Evolutionary conservation across 176 grass and related monocot genomes (phyloP), one percentile per base, ranked within the genome.

Genomic region (Aegilops speltoides): DNA sequence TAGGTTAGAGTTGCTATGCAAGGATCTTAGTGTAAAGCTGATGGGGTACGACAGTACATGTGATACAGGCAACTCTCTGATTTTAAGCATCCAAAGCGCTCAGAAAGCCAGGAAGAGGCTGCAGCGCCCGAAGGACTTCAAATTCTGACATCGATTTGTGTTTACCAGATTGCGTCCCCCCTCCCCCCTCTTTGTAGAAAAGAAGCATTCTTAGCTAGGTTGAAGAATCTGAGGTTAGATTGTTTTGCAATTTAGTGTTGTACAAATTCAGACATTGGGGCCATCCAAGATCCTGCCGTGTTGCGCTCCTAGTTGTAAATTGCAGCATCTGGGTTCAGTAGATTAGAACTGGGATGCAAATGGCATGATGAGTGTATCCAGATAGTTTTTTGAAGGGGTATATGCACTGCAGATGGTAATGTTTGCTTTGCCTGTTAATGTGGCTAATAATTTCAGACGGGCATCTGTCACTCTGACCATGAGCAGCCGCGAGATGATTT

Each of bases 21-120:
- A 91, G 57, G 93, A 95, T 43, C 77, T 94, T 46, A 70, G 64
- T 73, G 26, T 92, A 50, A 95, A 94, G 67, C 88, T 95, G 22
- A 92, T 95, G 96, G 96, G 96, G 14, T 92, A 83, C 25, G 82
- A 90, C 81, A 82, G 4, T 86, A 88, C 84, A 15, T 94, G 88
- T 19, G 81, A 84, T 50, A 22, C 82, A 75, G 69, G 78, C 52
- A 78, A 62, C 73, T 81, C 90, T 68, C 80, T 98, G 71, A 94
- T 98, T 87, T 41, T 75, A 80, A 84, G 89, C 82, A 95, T 98
- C 88, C 66, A 67, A 76, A 82, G 80, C 25, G 79, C 80, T 52
- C 81, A 78, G 43, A 91, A 86, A 88, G 77, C 76, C 81, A 89
- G 86, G 69, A 90, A 92, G 57, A 84, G 33, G 56, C 84, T 85